These are phyloP conservation scores for Claviceps sp. DNA, from an alignment of 2,329 filamentous ascomycete species.

Conservation along the genomic window DNA sequence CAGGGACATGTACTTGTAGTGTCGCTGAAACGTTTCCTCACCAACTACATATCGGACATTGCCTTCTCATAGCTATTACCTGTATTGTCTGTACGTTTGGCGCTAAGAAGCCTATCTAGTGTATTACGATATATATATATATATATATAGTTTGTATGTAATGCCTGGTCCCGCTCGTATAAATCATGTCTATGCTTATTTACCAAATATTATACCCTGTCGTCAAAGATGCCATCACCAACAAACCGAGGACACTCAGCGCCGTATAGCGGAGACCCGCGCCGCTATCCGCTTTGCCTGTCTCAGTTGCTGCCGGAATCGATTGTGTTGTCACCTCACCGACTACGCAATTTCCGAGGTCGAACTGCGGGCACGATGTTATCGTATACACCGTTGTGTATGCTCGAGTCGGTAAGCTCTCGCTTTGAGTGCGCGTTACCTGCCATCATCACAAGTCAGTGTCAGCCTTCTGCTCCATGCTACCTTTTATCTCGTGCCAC, in stretches of 20 bases:
- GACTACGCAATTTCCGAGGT: constrained; percentile 9
- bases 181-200: neutral
- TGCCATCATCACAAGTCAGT: constrained; percentile 1
- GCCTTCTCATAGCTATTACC: too few species aligned
- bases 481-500: too few species aligned
- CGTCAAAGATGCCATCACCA: constrained; percentile 1
- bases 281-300: constrained; percentile 5
- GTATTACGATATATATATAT: too few species aligned
- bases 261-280: constrained; percentile 1
- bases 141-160: too few species aligned
- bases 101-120: too few species aligned
- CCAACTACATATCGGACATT: too few species aligned
- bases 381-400: constrained; percentile 15
- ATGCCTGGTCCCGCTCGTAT: neutral
- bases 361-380: constrained; percentile 14
- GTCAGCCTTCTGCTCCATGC: too few species aligned
- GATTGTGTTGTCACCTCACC: constrained; percentile 13
- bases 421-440: constrained; percentile 4
- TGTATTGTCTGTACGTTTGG: too few species aligned
- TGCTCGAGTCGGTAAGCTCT: constrained; percentile 6
- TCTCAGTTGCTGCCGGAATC: constrained; percentile 2
- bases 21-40: too few species aligned
- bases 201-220: constrained; percentile 4
- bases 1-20: too few species aligned
- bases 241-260: neutral